These are phyloP conservation scores for Pythium apleroticum DNA, from an alignment of 352 stramenopile genomes.

Conservation along the genomic window DNA sequence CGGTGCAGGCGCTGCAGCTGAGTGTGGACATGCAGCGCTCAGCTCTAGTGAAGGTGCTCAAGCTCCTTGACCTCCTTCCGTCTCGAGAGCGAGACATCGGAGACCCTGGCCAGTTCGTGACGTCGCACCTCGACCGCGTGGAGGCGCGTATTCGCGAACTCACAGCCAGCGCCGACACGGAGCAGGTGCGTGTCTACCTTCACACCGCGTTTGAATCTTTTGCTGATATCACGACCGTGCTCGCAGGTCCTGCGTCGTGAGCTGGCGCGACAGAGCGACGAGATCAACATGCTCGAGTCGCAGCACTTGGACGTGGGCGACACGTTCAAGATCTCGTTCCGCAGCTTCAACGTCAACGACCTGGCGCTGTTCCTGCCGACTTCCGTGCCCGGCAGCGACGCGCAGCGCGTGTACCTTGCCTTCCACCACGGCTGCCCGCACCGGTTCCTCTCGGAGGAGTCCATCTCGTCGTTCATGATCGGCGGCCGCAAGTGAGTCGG, in stretches of 20 bases:
- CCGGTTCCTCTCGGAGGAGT: slow-evolving; percentile 86
- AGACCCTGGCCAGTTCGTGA: slow-evolving; percentile 44
- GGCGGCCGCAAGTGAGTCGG: slow-evolving; percentile 65
- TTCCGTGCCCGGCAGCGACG: slow-evolving; percentile 71
- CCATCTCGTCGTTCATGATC: slow-evolving; percentile 86
- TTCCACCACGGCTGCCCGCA: slow-evolving; percentile 86
- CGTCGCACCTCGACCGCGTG: slow-evolving; percentile 45
- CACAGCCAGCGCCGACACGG: slow-evolving; percentile 53
- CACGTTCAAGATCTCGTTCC: slow-evolving; percentile 88
- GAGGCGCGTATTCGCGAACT: slow-evolving; percentile 61
- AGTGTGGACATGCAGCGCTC: slow-evolving; percentile 55
- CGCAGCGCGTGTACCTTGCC: slow-evolving; percentile 79
- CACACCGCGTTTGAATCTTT: background rate
- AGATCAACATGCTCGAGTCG: slow-evolving; percentile 60
- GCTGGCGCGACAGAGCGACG: slow-evolving; percentile 53
- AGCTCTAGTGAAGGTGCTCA: slow-evolving; percentile 53
- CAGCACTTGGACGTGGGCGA: slow-evolving; percentile 52
- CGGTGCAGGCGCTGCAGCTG: slow-evolving; percentile 52
- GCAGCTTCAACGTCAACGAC: slow-evolving; percentile 80
- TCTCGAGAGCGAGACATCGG: slow-evolving; percentile 13
- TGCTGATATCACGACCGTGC: background rate
- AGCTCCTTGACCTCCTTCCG: slow-evolving; percentile 38
- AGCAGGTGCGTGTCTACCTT: slow-evolving; percentile 40
- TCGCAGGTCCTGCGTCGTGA: slow-evolving; percentile 50
- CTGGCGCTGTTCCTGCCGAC: slow-evolving; percentile 84